phyloP scores from a whole-genome alignment of 441 rosid species.

The Gossypium davidsonii region DNA sequence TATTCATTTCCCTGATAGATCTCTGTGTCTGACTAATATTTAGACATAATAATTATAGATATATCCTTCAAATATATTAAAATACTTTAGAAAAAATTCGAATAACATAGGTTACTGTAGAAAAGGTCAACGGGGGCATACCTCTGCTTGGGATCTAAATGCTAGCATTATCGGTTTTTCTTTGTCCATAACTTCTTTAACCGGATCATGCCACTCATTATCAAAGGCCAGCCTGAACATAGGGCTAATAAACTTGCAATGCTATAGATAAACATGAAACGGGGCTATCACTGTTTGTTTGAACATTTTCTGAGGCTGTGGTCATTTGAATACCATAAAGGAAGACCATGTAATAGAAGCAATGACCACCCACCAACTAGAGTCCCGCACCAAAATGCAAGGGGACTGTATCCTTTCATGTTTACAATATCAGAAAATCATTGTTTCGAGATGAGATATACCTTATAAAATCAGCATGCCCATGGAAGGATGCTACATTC shows the following conservation, averaged over 20 bases:
- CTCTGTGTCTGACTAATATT: background rate
- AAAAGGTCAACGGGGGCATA: background rate
- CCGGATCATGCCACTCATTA: background rate
- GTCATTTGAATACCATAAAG: constrained; percentile 3
- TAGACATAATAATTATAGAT: background rate
- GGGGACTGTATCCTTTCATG: background rate
- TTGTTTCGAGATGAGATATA: background rate
- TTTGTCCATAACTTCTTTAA: background rate
- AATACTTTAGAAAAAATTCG: background rate
- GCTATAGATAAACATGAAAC: background rate
- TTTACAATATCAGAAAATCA: background rate
- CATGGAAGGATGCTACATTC: background rate
- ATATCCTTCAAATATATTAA: background rate
- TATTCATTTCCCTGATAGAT: background rate
- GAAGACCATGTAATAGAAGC: constrained; percentile 7
- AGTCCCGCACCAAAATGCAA: background rate
- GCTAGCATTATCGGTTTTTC: background rate
- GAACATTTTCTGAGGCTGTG: background rate
- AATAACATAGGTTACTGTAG: background rate
- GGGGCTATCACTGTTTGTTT: background rate
- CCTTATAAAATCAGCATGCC: background rate
- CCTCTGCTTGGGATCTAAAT: background rate
- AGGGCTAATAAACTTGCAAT: background rate
- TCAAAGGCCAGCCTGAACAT: background rate
- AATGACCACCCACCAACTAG: background rate